phyloP scores from a whole-genome alignment of 345 rosid species.

The Raphanus raphanistrum region DNA sequence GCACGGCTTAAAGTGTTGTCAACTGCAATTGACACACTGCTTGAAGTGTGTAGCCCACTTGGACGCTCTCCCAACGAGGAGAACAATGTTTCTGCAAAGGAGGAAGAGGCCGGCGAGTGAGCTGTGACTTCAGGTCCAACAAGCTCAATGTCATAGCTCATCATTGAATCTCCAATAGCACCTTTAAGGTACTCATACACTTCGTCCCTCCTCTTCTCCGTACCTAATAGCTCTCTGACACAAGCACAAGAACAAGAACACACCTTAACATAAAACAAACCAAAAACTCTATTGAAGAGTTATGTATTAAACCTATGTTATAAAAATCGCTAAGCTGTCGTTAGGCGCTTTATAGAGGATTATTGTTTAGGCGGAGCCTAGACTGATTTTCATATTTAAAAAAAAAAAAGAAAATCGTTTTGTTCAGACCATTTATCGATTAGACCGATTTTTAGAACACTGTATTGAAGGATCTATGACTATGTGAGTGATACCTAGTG shows the following conservation, averaged over 20 bases:
- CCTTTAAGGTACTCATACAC: slow-evolving; percentile 47
- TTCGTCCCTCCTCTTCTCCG: slow-evolving; percentile 66
- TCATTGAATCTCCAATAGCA: slow-evolving; percentile 56
- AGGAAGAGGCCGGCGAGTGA: slow-evolving; percentile 62
- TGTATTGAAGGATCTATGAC: too few relatives aligned
- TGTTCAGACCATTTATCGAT: too few relatives aligned
- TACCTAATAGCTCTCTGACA: slow-evolving; percentile 79
- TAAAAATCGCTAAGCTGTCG: too few relatives aligned
- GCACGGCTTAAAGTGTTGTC: slow-evolving; percentile 83
- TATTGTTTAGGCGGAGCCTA: too few relatives aligned
- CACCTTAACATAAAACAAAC: not conserved
- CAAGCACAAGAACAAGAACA: slow-evolving; percentile 17
- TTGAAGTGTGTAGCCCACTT: slow-evolving; percentile 41
- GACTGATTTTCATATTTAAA: too few relatives aligned
- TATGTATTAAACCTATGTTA: too few relatives aligned
- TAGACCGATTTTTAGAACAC: too few relatives aligned
- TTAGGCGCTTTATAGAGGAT: too few relatives aligned
- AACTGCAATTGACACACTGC: slow-evolving; percentile 55
- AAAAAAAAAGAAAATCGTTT: too few relatives aligned
- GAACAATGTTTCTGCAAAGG: slow-evolving; percentile 65
- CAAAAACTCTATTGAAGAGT: not conserved
- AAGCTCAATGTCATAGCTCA: slow-evolving; percentile 76
- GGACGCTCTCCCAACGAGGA: slow-evolving; percentile 42
- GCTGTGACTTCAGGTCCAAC: slow-evolving; percentile 70
- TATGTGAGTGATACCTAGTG: slow-evolving; percentile 56